phyloP scores from a whole-genome alignment of 2,329 filamentous ascomycete species.

The Falciphora oryzae region DNA sequence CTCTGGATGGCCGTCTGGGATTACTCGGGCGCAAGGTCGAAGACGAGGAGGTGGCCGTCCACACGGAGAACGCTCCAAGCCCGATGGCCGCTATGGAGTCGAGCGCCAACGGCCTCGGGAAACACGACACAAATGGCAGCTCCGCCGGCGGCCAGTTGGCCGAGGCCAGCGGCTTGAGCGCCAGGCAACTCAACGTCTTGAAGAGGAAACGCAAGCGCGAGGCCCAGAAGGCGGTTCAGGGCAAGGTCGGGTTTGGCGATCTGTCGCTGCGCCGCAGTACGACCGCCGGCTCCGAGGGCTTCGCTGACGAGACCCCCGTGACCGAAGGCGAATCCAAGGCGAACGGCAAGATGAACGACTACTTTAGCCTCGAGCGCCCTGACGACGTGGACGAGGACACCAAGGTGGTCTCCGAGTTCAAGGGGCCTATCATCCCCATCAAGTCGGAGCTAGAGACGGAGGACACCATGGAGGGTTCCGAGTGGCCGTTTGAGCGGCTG shows the following conservation, averaged over 20 bases:
- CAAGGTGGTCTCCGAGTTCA: constrained; percentile 93
- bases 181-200: constrained; percentile 87
- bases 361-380: constrained; percentile 81
- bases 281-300: constrained; percentile 55
- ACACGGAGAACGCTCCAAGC: constrained; percentile 50
- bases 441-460: constrained; percentile 82
- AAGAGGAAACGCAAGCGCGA: constrained; percentile 92
- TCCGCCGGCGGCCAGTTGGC: constrained; percentile 26
- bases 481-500: constrained; percentile 92
- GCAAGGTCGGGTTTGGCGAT: constrained; percentile 86
- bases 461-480: constrained; percentile 66
- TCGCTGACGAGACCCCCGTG: constrained; percentile 54
- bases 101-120: constrained; percentile 10
- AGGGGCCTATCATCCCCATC: constrained; percentile 72
- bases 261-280: constrained; percentile 63
- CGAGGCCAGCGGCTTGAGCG: constrained; percentile 74
- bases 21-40: constrained; percentile 79
- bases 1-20: constrained; percentile 72
- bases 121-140: constrained; percentile 24
- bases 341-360: constrained; percentile 67
- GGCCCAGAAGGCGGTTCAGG: constrained; percentile 76
- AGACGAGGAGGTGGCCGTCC: constrained; percentile 67
- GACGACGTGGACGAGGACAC: constrained; percentile 78
- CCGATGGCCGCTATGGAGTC: constrained; percentile 41
- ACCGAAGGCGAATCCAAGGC: constrained; percentile 48